A percentile compares a stretch with the other conserved stretches of the same genome.
These are phyloP conservation scores for Sambucus nigra DNA, from an alignment of 129 eudicot genomes.

Conservation along the genomic window DNA sequence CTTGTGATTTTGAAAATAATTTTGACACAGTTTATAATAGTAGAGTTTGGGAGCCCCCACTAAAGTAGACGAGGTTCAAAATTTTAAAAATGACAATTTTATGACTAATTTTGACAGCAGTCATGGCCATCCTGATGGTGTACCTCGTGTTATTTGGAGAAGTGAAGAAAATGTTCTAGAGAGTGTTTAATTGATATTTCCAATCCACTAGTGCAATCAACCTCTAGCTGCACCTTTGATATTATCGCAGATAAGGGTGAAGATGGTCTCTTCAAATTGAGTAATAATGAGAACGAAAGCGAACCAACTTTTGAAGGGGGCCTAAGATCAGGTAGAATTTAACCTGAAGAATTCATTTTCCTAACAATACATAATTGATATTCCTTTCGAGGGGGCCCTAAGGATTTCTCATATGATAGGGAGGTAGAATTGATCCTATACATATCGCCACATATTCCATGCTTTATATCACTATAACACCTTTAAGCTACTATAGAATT, in stretches of 20 bases:
- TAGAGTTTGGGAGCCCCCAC: conserved; percentile 38
- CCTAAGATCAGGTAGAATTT: conserved; percentile 32
- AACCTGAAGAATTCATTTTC: conserved; percentile 75
- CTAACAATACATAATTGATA: conserved; percentile 47
- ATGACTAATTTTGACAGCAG: conserved; percentile 46
- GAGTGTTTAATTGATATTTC: conserved; percentile 38
- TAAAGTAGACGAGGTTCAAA: conserved; percentile 28
- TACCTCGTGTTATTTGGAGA: conserved; percentile 46
- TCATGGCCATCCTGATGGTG: conserved; percentile 34
- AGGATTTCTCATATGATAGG: conserved; percentile 23
- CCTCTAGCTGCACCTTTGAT: conserved; percentile 39
- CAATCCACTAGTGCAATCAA: conserved; percentile 37
- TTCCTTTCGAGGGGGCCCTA: conserved; percentile 40
- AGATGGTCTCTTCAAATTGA: no score
- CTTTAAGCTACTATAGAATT: no score
- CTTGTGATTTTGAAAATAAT: conserved; percentile 24
- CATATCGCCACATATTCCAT: no score
- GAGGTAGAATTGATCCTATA: no score
- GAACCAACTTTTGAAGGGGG: conserved; percentile 32
- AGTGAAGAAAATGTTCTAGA: conserved; percentile 33
- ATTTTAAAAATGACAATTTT: conserved; percentile 30
- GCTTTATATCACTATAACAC: no score
- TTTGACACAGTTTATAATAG: conserved; percentile 26
- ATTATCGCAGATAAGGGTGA: conserved; percentile 47
- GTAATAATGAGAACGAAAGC: no score